phyloP scores from a whole-genome alignment of 2,329 filamentous ascomycete species.

The Cryphonectria naterciae region DNA sequence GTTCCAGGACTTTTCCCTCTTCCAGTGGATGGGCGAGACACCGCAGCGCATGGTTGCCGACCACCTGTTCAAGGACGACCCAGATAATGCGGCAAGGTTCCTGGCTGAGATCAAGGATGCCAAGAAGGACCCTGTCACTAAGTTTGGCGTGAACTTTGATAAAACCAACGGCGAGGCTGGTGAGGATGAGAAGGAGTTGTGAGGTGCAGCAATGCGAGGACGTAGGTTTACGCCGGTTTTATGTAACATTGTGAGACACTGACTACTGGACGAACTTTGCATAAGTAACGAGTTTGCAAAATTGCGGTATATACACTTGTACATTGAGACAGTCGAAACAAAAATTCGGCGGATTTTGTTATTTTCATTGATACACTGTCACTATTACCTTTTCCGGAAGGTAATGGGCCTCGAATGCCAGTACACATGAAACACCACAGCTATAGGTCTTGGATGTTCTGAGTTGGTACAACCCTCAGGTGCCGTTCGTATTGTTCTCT shows the following conservation, averaged over 20 bases:
- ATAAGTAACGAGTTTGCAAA: no score
- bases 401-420: no score
- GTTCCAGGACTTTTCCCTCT: conserved; percentile 74
- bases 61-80: conserved; percentile 66
- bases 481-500: no score
- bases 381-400: no score
- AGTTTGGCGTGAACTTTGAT: conserved; percentile 34
- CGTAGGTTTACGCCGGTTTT: background rate
- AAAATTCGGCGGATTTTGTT: no score
- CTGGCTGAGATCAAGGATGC: conserved; percentile 64
- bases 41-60: conserved; percentile 68
- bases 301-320: no score
- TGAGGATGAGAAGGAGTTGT: conserved; percentile 23
- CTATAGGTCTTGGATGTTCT: no score
- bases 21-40: conserved; percentile 77
- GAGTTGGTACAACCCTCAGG: no score
- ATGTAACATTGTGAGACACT: background rate
- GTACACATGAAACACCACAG: no score
- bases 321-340: no score
- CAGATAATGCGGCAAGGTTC: conserved; percentile 65
- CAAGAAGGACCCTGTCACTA: conserved; percentile 59
- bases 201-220: background rate
- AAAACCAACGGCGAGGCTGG: conserved; percentile 15
- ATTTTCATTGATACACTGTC: no score
- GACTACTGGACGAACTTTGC: background rate